Percentiles rank a stretch among this genome's conserved stretches.
These are phyloP conservation scores for Acephala macrosclerotiorum DNA, from an alignment of 2,329 filamentous ascomycete genomes.

Conservation along the genomic window DNA sequence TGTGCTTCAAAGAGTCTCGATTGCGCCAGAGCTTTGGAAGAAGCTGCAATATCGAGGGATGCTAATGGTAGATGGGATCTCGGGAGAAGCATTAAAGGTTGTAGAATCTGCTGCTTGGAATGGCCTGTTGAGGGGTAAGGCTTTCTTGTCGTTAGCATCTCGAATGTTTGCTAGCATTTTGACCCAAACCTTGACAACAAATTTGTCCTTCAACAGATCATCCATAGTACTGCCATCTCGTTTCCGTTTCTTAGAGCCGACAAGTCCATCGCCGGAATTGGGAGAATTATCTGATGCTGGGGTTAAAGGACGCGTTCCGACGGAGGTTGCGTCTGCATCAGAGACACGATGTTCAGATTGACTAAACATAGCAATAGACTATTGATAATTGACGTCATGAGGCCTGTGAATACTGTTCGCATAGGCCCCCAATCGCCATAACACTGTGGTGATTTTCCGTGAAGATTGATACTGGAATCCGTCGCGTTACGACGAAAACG, in stretches of 20 bases:
- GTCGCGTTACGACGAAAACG: too few relatives aligned
- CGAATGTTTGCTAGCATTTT: slow-evolving; percentile 2
- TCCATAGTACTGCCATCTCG: slow-evolving; percentile 42
- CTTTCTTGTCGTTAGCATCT: slow-evolving; percentile 47
- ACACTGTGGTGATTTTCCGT: background rate
- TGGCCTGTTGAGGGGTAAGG: slow-evolving; percentile 62
- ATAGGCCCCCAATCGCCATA: slow-evolving; percentile 25
- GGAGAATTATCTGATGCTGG: slow-evolving; percentile 39
- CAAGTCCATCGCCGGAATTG: slow-evolving; percentile 31
- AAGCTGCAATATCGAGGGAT: slow-evolving; percentile 62
- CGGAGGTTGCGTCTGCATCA: slow-evolving; percentile 37
- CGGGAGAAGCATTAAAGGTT: slow-evolving; percentile 68
- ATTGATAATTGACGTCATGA: slow-evolving; percentile 42
- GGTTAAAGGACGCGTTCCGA: slow-evolving; percentile 41
- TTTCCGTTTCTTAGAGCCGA: slow-evolving; percentile 44
- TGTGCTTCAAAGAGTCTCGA: slow-evolving; percentile 67
- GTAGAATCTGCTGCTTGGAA: slow-evolving; percentile 60
- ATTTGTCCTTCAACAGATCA: slow-evolving; percentile 43
- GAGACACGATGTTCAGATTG: slow-evolving; percentile 37
- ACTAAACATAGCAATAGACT: slow-evolving; percentile 43
- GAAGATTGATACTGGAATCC: background rate
- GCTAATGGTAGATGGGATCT: slow-evolving; percentile 68
- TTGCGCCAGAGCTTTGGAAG: slow-evolving; percentile 57
- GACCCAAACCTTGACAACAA: slow-evolving; percentile 44
- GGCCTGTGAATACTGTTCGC: slow-evolving; percentile 30